Base-by-base conservation (phyloP, 2,329 filamentous ascomycete genomes). In the Colletotrichum paranaense region DNA sequence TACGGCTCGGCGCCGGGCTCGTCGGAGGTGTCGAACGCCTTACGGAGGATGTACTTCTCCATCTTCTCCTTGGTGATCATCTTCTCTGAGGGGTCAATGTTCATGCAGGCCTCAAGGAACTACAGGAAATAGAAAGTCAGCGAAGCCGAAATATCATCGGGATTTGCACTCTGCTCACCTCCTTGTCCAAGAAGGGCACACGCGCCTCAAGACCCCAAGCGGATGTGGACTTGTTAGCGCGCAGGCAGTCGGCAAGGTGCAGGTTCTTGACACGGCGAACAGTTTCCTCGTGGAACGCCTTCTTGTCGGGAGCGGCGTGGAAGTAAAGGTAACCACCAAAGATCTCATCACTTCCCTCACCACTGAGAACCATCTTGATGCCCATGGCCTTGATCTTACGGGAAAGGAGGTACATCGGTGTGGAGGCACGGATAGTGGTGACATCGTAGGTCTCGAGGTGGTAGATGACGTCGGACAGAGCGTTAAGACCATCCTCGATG, bases 351-450 rank as follows among this genome's bases (percentile, higher is more conserved):
- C 94, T 97, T 62, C 97, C 97, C 86, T 99, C 97, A 75, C 97
- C 97, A 80, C 94, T 97, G 75, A 99, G 90, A 70, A 99, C 97
- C 97, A 99, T 99, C 91, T 99, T 99, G 81, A 99, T 94, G 76
- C 97, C 97, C 92, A 98, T 96, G 46, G 95, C 97, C 89, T 99
- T 99, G 89, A 99, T 99, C 89, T 99, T 99, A 82, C 97, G 92
- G 75, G 95, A 97, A 60, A 99, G 90, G 76, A 99, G 88, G 87
- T 98, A 99, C 97, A 99, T 99, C 77, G 97, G 97, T 12, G 97
- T 99, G 12, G 96, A 98, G 68, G 97, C 97, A 81, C 97, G 95
- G 82, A 99, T 98, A 3, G 97, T 99, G 66, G 97, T 99, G 30
- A 99, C 97, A 82, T 99, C 97, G 86, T 97, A 99, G 16, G 95